Evolutionary conservation across 176 grass and related monocot genomes (phyloP), one percentile per base, ranked within the genome.

Genomic region (Cenchrus purpureus): DNA sequence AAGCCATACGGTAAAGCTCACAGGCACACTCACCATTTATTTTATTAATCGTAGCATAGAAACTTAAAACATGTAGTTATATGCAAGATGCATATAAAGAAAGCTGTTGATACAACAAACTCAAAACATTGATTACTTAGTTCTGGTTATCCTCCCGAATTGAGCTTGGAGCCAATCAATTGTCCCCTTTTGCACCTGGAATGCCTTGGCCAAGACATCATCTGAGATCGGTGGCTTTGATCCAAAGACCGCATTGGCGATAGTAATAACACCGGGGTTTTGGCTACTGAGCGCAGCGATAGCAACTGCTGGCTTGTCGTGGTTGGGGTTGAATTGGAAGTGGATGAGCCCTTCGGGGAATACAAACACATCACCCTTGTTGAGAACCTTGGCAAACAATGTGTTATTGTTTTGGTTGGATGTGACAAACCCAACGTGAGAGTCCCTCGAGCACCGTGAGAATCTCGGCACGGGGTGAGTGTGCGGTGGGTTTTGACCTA

Each of bases 321-420:
- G 20, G 6, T 14, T 12, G 0, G 76, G 80, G 3, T 90, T 90
- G 65, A 86, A 90, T 2, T 87, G 84, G 4, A 90, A 90, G 20
- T 87, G 79, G 20, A 86, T 73, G 44, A 87, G 73, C 2, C 88
- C 84, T 0, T 71, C 0, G 0, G 84, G 84, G 6, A 89, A 90
- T 22, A 90, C 84, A 44, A 91, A 91, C 12, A 91, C 84, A 2
- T 87, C 84, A 4, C 79, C 74, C 62, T 90, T 90, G 44, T 86
- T 86, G 14, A 90, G 77, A 2, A 84, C 89, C 73, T 91, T 91
- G 2, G 89, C 6, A 8, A 88, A 79, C 5, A 91, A 76, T 8
- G 63, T 85, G 45, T 83, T 32, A 32, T 32, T 83, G 10, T 81
- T 37, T 19, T 42, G 5, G 14, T 78, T 86, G 3, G 89, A 87